phyloP scores from a whole-genome alignment of 2,329 filamentous ascomycete genomes.

The Epicoccum nigrum region DNA sequence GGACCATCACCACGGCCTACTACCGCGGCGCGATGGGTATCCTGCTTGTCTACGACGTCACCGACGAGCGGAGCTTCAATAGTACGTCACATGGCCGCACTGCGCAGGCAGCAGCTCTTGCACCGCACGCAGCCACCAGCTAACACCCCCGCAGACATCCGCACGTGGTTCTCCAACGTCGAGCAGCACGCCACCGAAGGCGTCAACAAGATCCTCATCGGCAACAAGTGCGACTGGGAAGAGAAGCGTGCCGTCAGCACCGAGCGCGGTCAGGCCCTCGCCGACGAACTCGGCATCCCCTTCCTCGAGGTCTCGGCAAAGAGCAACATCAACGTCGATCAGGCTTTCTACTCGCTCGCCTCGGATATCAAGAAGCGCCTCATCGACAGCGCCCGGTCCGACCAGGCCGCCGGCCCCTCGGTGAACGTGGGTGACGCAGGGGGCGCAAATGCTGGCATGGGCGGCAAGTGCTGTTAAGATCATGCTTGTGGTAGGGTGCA shows the following conservation, averaged over 20 bases:
- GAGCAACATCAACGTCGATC: conserved; percentile 99
- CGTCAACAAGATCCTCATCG: conserved; percentile 99
- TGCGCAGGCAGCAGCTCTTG: background rate
- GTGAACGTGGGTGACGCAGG: conserved; percentile 45
- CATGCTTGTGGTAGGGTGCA: no score
- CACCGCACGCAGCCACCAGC: background rate
- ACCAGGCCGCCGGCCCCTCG: conserved; percentile 49
- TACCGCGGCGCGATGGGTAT: conserved; percentile 99
- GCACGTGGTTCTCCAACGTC: conserved; percentile 99
- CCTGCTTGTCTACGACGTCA: conserved; percentile 96
- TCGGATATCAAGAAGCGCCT: conserved; percentile 98
- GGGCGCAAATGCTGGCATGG: conserved; percentile 36
- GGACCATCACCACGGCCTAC: conserved; percentile 98
- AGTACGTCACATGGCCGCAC: conserved; percentile 64
- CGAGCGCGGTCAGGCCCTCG: conserved; percentile 89
- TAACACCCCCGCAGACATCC: conserved; percentile 74
- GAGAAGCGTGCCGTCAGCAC: conserved; percentile 95
- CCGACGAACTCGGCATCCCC: conserved; percentile 93
- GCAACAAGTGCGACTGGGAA: conserved; percentile 99
- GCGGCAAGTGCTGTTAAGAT: conserved; percentile 48
- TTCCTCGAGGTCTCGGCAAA: conserved; percentile 99
- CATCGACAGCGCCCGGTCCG: conserved; percentile 86
- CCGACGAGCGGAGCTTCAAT: conserved; percentile 93
- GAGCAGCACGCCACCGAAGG: conserved; percentile 98
- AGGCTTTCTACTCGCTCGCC: conserved; percentile 95